Evolutionary conservation across 306 rosid species (phyloP).

Genomic region (Dryas drummondii): DNA sequence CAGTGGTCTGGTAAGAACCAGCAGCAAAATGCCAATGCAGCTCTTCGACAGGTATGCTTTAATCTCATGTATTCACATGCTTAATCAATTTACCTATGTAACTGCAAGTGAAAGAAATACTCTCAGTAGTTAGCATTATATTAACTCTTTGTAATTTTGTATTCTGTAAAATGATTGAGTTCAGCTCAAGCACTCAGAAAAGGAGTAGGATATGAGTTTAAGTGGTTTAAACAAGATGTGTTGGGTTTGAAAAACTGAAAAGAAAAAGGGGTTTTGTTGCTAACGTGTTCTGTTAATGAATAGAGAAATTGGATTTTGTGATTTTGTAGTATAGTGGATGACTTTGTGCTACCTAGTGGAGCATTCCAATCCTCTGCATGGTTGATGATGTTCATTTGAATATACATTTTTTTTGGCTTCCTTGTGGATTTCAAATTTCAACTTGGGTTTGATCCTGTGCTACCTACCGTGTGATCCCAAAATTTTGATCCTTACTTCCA

Average conservation of each 20-base stretch:
- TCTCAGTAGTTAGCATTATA: not conserved
- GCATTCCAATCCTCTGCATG: not conserved
- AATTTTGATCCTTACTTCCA: not conserved
- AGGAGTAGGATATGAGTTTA: not conserved
- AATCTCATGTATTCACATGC: not conserved
- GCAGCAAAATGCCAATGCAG: constrained; percentile 98
- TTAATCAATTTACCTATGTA: not conserved
- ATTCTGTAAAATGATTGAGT: not conserved
- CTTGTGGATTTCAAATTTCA: not conserved
- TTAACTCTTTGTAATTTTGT: not conserved
- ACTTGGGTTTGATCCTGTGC: not conserved
- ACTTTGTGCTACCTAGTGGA: not conserved
- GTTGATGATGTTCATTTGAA: no score
- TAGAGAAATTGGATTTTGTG: not conserved
- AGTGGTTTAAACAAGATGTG: not conserved
- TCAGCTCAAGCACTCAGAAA: not conserved
- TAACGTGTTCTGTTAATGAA: not conserved
- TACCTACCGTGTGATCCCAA: no score
- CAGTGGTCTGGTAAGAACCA: constrained; percentile 99
- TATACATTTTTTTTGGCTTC: no score
- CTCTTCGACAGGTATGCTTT: constrained; percentile 81
- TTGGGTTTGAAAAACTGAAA: no score
- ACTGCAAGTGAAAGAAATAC: not conserved
- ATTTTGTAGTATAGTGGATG: not conserved
- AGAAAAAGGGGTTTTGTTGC: no score